phyloP scores from a whole-genome alignment of 169 alveolate species.

The Plasmodium sp. region DNA sequence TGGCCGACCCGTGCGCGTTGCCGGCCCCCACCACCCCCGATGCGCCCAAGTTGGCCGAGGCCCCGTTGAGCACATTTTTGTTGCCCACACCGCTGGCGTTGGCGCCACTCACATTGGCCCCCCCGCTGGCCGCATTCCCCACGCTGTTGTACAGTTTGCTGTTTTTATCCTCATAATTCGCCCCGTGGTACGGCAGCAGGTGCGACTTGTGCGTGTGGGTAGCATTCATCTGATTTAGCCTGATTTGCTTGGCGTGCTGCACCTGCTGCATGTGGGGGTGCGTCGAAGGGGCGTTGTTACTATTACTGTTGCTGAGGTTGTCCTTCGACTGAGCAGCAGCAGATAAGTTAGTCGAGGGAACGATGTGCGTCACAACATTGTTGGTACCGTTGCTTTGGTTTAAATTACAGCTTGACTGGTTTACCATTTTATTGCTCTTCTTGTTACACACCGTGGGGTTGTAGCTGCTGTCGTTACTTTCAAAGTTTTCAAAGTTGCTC shows the following conservation, averaged over 20 bases:
- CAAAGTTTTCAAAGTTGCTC: slow-evolving; percentile 29
- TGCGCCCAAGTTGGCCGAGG: not conserved
- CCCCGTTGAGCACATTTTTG: slow-evolving; percentile 11
- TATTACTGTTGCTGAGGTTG: not conserved
- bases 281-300: not conserved
- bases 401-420: slow-evolving; percentile 46
- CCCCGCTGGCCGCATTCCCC: not conserved
- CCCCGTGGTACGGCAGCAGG: not conserved
- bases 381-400: slow-evolving; percentile 27
- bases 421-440: slow-evolving; percentile 16
- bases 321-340: slow-evolving; percentile 19
- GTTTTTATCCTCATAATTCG: slow-evolving; percentile 45
- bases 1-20: not conserved
- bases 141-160: slow-evolving; percentile 19
- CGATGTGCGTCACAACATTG: slow-evolving; percentile 6
- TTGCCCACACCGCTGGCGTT: not conserved
- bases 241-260: slow-evolving; percentile 36
- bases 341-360: slow-evolving; percentile 21
- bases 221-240: slow-evolving; percentile 24
- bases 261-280: slow-evolving; percentile 12
- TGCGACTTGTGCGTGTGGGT: slow-evolving; percentile 20
- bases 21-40: not conserved
- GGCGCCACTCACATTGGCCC: not conserved
- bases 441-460: not conserved
- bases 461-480: slow-evolving; percentile 33